Base-by-base conservation (phyloP, 2,329 filamentous ascomycete species). In the Ophiostoma sp. region DNA sequence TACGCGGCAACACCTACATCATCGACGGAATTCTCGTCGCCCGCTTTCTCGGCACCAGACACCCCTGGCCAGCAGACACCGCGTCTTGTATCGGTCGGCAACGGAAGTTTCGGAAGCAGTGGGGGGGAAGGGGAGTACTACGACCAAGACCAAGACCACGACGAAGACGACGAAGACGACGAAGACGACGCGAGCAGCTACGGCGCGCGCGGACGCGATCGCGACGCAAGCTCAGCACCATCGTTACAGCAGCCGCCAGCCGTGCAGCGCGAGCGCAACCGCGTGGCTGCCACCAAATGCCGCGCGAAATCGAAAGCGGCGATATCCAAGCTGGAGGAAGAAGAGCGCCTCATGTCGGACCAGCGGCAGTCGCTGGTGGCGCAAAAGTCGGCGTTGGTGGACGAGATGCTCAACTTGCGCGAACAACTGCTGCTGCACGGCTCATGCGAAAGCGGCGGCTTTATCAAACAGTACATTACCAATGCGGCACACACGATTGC, bases 401-500 rank as follows among this genome's bases (percentile, higher is more conserved):
- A 75, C 38, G 76, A 78, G 69, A 72, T 77, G 11, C 71, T 75
- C n/a, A 42, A 27, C n/a, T 73, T 77, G 66, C 77, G 76, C 65
- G 71, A 72, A 49, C 73, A 76, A 69, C 66, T 78, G 2, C 69
- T 78, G 16, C 38, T 68, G 12, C 76, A 77, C 64, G 73, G 71
- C 41, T 66, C 68, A 41, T 78, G 76, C 66, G 70, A 71, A 6
- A 16, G 8, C 3, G 75, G 74, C 68, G 67, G 64, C 3, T 69
- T 74, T 11, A 77, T 77, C 45, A 69, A 72, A 41, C 72, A 74
- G n/a, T 77, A 77, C 60, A 64, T 77, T 1, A 41, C 63, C 9
- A 72, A 72, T 5, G 73, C 73, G 8, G 75, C 75, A 6, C 52
- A 44, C 18, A 66, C 64, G 63, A 70, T 72, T 18, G 69, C 68